Evolutionary conservation across 2,329 filamentous ascomycete species (phyloP).

Genomic region (Fonsecaea erecta): DNA sequence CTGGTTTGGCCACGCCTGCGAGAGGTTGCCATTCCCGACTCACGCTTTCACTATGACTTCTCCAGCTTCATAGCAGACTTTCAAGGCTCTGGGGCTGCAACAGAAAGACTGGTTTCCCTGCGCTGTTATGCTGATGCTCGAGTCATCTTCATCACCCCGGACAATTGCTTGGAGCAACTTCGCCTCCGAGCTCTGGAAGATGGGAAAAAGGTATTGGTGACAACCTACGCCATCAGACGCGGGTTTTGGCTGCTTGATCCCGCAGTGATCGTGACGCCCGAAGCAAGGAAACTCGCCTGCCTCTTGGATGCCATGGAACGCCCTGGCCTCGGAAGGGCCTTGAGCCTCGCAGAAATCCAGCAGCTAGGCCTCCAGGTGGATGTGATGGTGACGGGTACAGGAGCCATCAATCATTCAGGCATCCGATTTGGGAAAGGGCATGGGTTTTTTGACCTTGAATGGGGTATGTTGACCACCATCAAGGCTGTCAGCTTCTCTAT

Average conservation of each 20-base stretch:
- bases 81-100: slow-evolving; percentile 44
- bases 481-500: slow-evolving; percentile 40
- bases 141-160: slow-evolving; percentile 49
- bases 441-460: slow-evolving; percentile 52
- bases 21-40: slow-evolving; percentile 49
- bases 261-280: slow-evolving; percentile 37
- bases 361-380: slow-evolving; percentile 40
- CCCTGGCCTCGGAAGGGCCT: slow-evolving; percentile 39
- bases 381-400: slow-evolving; percentile 48
- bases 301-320: slow-evolving; percentile 52
- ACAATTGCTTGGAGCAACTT: slow-evolving; percentile 52
- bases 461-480: slow-evolving; percentile 47
- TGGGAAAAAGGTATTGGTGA: slow-evolving; percentile 49
- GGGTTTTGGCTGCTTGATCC: slow-evolving; percentile 52
- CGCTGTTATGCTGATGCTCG: slow-evolving; percentile 42
- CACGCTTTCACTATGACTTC: slow-evolving; percentile 52
- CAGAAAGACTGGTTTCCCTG: slow-evolving; percentile 41
- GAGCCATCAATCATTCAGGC: slow-evolving; percentile 48
- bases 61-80: slow-evolving; percentile 52
- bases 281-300: slow-evolving; percentile 44
- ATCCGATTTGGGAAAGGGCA: slow-evolving; percentile 49
- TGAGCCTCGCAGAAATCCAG: slow-evolving; percentile 46
- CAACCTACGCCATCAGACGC: slow-evolving; percentile 49
- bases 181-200: slow-evolving; percentile 46
- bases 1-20: slow-evolving; percentile 45